Evolutionary conservation across 805 yeast species (phyloP), one percentile per base, ranked within the genome.

Genomic region (Candida fluviatilis): DNA sequence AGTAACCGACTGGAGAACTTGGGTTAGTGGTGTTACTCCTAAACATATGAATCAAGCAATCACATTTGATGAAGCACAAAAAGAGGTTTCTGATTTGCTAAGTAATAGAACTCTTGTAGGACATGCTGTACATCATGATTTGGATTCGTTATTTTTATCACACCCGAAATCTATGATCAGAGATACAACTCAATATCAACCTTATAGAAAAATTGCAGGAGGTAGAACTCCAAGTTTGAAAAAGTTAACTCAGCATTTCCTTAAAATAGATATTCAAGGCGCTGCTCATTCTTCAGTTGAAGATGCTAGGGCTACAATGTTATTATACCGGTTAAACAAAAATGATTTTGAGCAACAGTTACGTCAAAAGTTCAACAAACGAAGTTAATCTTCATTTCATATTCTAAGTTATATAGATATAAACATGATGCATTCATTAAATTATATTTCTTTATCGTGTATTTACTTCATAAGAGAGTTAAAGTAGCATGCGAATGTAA

Each of bases 1-100:
- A 38, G 95, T 90, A 2, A 81, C 90, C 0, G 95, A 90, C 52
- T 90, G 93, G 90, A 72, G 97, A 58, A 90, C 97, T 0, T 80
- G 89, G 84, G 95, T 88, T 15, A 81, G 91, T 58, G 98, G 98
- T 18, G 76, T 90, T 2, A 68, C 80, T 2, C 87, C 95, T 0
- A 58, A 62, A 2, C 76, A 82, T 52, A 79, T 90, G 84, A 63
- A 64, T 19, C 58, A 68, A 30, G 96, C 96, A 0, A 70, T 82
- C 0, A 44, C 77, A 1, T 84, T 84, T 50, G 69, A 74, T 46
- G 76, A 76, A 17, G 95, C 91, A 0, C 95, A 84, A 54, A 47
- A 62, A 17, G 64, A 60, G 35, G 81, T 78, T 0, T 57, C 77
- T 0, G 69, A 75, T 1, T 42, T 87, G 5, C 50, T 88, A 2